phyloP scores from a whole-genome alignment of 2,329 filamentous ascomycete species.

The Canariomyces notabilis region DNA sequence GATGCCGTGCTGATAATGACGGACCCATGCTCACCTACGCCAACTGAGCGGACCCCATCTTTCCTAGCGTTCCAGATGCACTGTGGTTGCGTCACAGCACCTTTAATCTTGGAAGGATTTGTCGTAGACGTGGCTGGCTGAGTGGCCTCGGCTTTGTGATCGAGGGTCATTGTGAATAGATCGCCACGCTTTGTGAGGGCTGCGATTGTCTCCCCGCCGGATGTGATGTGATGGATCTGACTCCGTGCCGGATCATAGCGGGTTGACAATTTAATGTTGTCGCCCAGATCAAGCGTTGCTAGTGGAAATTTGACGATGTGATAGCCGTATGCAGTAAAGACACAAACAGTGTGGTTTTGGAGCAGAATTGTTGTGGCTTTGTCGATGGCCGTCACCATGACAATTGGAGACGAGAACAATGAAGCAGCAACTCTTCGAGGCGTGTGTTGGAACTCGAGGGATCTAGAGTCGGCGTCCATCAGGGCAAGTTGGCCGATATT shows the following conservation, averaged over 20 bases:
- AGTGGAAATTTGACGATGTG: constrained; percentile 82
- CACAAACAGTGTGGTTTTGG: constrained; percentile 81
- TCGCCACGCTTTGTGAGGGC: constrained; percentile 81
- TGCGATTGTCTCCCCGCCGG: constrained; percentile 87
- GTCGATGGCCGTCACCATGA: constrained; percentile 81
- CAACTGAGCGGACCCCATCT: constrained; percentile 79
- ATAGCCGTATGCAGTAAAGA: constrained; percentile 95
- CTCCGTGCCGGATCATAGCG: constrained; percentile 61
- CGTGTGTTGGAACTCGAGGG: constrained; percentile 73
- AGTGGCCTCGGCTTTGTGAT: constrained; percentile 58
- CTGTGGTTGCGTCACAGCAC: constrained; percentile 70
- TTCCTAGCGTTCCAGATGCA: constrained; percentile 88
- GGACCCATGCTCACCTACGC: constrained; percentile 85
- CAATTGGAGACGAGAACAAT: constrained; percentile 67
- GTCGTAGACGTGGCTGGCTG: constrained; percentile 70
- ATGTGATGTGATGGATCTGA: constrained; percentile 69
- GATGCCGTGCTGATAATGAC: constrained; percentile 91
- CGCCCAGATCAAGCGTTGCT: constrained; percentile 64
- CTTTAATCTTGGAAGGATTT: constrained; percentile 84
- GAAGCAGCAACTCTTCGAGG: constrained; percentile 87
- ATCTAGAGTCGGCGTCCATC: constrained; percentile 91
- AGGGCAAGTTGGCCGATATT: constrained; percentile 91
- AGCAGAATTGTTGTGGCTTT: constrained; percentile 81
- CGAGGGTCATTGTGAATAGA: constrained; percentile 78
- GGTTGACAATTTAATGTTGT: constrained; percentile 59